A percentile compares a stretch with the other conserved stretches of the same genome.
Evolutionary conservation across 2,329 filamentous ascomycete species (phyloP).

Genomic region (Ceratocystis eucalypticola): DNA sequence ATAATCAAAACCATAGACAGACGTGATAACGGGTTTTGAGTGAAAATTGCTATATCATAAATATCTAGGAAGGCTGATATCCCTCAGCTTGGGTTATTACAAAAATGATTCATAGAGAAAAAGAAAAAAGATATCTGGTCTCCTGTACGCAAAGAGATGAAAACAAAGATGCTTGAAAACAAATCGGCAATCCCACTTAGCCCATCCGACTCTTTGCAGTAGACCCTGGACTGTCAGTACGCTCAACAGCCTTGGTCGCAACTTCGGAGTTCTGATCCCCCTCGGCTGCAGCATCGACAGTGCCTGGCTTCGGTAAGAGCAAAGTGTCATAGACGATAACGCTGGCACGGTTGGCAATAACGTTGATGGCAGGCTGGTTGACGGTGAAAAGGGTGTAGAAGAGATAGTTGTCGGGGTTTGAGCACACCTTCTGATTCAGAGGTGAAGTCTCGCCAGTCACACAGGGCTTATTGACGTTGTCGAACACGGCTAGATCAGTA

Average conservation of each 20-base stretch:
- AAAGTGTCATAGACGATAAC: slow-evolving; percentile 9
- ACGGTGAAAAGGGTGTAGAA: slow-evolving; percentile 41
- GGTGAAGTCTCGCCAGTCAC: slow-evolving; percentile 22
- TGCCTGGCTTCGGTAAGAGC: slow-evolving; percentile 22
- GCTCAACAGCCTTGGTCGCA: not conserved
- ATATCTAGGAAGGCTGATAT: not conserved
- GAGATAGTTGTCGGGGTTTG: slow-evolving; percentile 34
- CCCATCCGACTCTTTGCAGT: not conserved
- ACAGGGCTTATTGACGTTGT: slow-evolving; percentile 34
- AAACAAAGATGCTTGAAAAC: slow-evolving; percentile 1
- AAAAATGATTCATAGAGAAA: not conserved
- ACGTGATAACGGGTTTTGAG: too few relatives aligned
- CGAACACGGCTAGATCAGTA: slow-evolving; percentile 28
- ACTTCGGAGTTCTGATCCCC: not conserved
- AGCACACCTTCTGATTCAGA: slow-evolving; percentile 27
- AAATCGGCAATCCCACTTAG: not conserved
- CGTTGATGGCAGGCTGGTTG: slow-evolving; percentile 19
- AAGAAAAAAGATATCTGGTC: not conserved
- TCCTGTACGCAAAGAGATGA: not conserved
- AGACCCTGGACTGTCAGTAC: not conserved
- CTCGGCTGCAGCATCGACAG: slow-evolving; percentile 18
- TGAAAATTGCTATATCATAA: not conserved
- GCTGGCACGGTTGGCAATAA: slow-evolving; percentile 15
- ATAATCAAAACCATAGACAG: too few relatives aligned
- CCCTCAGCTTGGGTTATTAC: not conserved